Percentiles rank a stretch among this genome's conserved stretches.
Evolutionary conservation across 2,329 filamentous ascomycete species (phyloP).

Genomic region (Talaromyces sp.): DNA sequence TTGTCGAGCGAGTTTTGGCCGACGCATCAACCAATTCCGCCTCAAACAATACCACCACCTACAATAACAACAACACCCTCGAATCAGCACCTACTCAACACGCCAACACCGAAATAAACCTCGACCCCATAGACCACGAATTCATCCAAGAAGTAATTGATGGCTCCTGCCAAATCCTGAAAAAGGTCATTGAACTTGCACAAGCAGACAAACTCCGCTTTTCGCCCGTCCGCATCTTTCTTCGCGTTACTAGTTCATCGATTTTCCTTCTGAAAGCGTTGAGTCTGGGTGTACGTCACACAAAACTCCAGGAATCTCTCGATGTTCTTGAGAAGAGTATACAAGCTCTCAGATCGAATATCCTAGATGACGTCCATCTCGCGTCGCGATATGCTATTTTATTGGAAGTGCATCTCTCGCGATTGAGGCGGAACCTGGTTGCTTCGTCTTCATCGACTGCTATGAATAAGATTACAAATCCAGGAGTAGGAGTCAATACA

Average conservation of each 20-base stretch:
- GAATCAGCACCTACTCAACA: background rate
- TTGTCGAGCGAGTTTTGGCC: slow-evolving; percentile 49
- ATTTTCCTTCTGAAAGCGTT: slow-evolving; percentile 52
- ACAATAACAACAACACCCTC: slow-evolving; percentile 2
- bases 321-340: slow-evolving; percentile 47
- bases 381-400: slow-evolving; percentile 49
- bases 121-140: slow-evolving; percentile 46
- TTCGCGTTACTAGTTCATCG: slow-evolving; percentile 51
- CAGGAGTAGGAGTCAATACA: background rate
- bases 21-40: slow-evolving; percentile 19
- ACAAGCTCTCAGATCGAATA: slow-evolving; percentile 44
- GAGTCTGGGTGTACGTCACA: slow-evolving; percentile 46
- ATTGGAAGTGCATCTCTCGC: slow-evolving; percentile 43
- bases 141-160: slow-evolving; percentile 55
- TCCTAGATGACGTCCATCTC: slow-evolving; percentile 50
- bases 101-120: slow-evolving; percentile 23
- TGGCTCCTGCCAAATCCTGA: slow-evolving; percentile 48
- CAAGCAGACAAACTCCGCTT: slow-evolving; percentile 46
- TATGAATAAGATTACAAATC: background rate
- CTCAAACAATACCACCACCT: slow-evolving; percentile 15
- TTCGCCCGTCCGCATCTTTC: slow-evolving; percentile 50
- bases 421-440: slow-evolving; percentile 36
- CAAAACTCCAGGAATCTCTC: slow-evolving; percentile 46
- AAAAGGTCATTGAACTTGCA: slow-evolving; percentile 46
- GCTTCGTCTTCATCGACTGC: slow-evolving; percentile 18